Evolutionary conservation across 805 yeast genomes (phyloP).

Genomic region (Candida mattraensis): DNA sequence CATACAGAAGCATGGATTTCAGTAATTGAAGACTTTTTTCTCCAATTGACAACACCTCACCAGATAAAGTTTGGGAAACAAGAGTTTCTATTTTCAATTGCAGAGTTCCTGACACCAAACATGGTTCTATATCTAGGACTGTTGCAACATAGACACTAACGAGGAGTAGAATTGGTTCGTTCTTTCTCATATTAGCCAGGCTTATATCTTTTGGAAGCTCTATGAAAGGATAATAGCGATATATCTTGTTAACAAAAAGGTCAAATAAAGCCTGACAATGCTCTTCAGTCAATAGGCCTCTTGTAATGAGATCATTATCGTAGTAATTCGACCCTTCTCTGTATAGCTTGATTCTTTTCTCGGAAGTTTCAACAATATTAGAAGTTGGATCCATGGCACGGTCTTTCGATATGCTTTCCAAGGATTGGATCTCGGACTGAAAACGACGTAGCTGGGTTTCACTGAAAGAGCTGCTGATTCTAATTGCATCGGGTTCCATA

Average conservation of each 20-base stretch:
- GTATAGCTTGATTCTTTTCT: conserved; percentile 38
- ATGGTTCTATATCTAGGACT: conserved; percentile 34
- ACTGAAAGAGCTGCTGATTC: conserved; percentile 1
- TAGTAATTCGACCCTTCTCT: conserved; percentile 23
- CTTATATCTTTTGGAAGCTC: conserved; percentile 45
- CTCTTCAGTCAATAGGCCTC: conserved; percentile 54
- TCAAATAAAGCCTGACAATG: conserved; percentile 60
- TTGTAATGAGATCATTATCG: conserved; percentile 49
- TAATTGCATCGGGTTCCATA: no score
- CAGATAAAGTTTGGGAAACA: conserved; percentile 48
- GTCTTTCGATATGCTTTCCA: conserved; percentile 34
- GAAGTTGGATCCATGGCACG: conserved; percentile 44
- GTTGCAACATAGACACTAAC: conserved; percentile 65
- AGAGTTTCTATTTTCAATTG: conserved; percentile 52
- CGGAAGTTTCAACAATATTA: conserved; percentile 46
- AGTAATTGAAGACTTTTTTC: conserved; percentile 68
- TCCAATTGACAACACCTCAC: conserved; percentile 69
- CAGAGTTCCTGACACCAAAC: conserved; percentile 35
- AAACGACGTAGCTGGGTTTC: conserved; percentile 34
- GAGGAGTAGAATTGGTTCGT: conserved; percentile 62
- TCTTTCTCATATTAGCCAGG: conserved; percentile 46
- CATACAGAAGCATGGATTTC: conserved; percentile 57
- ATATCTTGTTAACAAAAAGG: conserved; percentile 48
- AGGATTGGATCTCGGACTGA: conserved; percentile 41
- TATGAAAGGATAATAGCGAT: conserved; percentile 56